Conservation (phyloP, 768 basidiomycete genomes). For the Ramaria sp. region DNA sequence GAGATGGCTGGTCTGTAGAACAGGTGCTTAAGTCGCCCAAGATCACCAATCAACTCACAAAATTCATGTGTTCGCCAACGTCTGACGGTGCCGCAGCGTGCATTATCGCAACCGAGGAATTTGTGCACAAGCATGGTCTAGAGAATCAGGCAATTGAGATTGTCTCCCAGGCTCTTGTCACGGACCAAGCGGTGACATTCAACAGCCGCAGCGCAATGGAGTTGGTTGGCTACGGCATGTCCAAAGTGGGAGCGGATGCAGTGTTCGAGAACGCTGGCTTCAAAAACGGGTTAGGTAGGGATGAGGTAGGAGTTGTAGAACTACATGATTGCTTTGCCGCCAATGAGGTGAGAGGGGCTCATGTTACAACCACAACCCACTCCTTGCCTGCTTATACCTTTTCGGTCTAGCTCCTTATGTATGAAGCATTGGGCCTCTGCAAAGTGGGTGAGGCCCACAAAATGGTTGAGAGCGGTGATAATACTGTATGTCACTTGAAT, state of each 20-base stretch:
- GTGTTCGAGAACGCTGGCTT: constrained; percentile 68
- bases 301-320: constrained; percentile 76
- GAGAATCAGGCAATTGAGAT: constrained; percentile 87
- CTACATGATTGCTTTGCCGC: constrained; percentile 81
- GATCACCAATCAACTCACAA: constrained; percentile 65
- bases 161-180: constrained; percentile 51
- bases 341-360: constrained; percentile 65
- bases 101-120: constrained; percentile 68
- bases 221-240: constrained; percentile 72
- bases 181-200: constrained; percentile 56
- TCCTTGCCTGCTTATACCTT: neutral
- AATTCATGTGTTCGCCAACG: constrained; percentile 83
- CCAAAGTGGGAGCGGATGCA: constrained; percentile 53
- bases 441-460: constrained; percentile 55
- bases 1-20: constrained; percentile 64
- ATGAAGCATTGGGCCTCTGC: constrained; percentile 72
- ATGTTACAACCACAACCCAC: no score
- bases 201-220: constrained; percentile 67
- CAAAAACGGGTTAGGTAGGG: constrained; percentile 45
- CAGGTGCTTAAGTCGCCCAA: constrained; percentile 56
- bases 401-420: constrained; percentile 56
- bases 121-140: constrained; percentile 58
- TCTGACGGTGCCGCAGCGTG: constrained; percentile 58
- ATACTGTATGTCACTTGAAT: constrained; percentile 46
- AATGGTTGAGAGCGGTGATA: constrained; percentile 65